Evolutionary conservation across 1,284 basidiomycete species (phyloP).

Genomic region (Cutaneotrichosporon sp.): DNA sequence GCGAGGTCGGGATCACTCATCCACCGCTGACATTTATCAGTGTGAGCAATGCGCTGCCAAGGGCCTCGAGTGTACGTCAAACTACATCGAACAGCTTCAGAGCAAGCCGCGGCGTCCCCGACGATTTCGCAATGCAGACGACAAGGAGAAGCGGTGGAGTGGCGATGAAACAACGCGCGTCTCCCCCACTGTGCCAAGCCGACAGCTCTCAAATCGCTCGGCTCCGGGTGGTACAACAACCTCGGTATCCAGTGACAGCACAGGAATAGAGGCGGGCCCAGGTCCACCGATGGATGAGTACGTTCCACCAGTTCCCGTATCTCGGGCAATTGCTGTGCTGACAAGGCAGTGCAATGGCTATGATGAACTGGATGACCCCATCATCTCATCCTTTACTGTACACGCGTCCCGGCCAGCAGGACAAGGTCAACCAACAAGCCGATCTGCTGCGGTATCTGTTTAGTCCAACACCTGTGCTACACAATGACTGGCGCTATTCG

Average conservation of each 20-base stretch:
- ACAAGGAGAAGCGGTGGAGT: conserved; percentile 10
- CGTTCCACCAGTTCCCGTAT: not conserved
- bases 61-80: conserved; percentile 39
- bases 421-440: conserved; percentile 24
- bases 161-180: conserved; percentile 1
- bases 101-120: conserved; percentile 33
- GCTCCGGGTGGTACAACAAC: not conserved
- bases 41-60: conserved; percentile 43
- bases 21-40: conserved; percentile 31
- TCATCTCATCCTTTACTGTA: not conserved
- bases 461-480: conserved; percentile 39
- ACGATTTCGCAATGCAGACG: conserved; percentile 20
- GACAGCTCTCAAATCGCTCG: conserved; percentile 3
- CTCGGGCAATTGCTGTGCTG: conserved; percentile 4
- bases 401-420: not conserved
- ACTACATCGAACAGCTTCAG: conserved; percentile 44
- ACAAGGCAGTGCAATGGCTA: conserved; percentile 20
- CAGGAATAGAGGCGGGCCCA: not conserved
- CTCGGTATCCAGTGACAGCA: not conserved
- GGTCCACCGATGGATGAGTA: conserved; percentile 14
- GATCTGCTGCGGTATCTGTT: conserved; percentile 49
- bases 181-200: not conserved
- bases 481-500: conserved; percentile 42
- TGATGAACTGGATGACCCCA: conserved; percentile 18
- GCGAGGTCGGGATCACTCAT: not conserved